A percentile compares a stretch with the other conserved stretches of the same genome.
phyloP scores from a whole-genome alignment of 2,329 filamentous ascomycete species.

The Cercospora sojina region DNA sequence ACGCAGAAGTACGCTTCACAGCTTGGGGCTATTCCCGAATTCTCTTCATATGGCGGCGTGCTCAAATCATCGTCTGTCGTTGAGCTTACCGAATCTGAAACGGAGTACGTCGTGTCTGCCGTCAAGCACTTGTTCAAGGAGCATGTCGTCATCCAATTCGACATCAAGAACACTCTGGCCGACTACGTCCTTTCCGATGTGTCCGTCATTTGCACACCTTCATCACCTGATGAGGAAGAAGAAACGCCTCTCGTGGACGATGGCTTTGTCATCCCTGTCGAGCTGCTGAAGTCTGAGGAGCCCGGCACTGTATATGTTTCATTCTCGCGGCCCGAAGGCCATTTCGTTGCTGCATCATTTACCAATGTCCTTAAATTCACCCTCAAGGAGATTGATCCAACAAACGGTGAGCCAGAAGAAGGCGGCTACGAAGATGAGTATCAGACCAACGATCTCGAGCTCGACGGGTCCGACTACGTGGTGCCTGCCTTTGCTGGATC shows the following conservation, averaged over 20 bases:
- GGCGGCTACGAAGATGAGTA: conserved; percentile 96
- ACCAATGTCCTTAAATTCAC: conserved; percentile 95
- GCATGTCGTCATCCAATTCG: conserved; percentile 91
- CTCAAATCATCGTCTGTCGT: conserved; percentile 86
- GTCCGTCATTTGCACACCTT: conserved; percentile 74
- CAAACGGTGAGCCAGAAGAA: conserved; percentile 88
- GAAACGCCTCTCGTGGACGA: conserved; percentile 79
- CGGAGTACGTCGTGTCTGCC: conserved; percentile 90
- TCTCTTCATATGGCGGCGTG: conserved; percentile 82
- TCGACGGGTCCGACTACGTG: conserved; percentile 89
- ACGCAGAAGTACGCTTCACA: conserved; percentile 89
- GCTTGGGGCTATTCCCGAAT: conserved; percentile 82
- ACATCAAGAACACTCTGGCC: conserved; percentile 94
- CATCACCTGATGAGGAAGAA: conserved; percentile 81
- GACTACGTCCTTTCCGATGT: conserved; percentile 89
- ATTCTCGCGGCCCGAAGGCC: conserved; percentile 77
- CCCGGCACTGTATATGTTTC: conserved; percentile 93
- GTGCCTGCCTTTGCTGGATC: conserved; percentile 90
- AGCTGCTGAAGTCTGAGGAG: conserved; percentile 77
- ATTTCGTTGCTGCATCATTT: conserved; percentile 77
- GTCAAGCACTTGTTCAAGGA: conserved; percentile 99
- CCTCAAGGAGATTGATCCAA: conserved; percentile 95
- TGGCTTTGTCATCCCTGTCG: conserved; percentile 80
- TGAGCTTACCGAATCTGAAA: conserved; percentile 94
- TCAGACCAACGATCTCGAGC: conserved; percentile 88